Evolutionary conservation across 2,329 filamentous ascomycete species (phyloP), one percentile per base, ranked within the genome.

Genomic region (Huntiella abstrusa): DNA sequence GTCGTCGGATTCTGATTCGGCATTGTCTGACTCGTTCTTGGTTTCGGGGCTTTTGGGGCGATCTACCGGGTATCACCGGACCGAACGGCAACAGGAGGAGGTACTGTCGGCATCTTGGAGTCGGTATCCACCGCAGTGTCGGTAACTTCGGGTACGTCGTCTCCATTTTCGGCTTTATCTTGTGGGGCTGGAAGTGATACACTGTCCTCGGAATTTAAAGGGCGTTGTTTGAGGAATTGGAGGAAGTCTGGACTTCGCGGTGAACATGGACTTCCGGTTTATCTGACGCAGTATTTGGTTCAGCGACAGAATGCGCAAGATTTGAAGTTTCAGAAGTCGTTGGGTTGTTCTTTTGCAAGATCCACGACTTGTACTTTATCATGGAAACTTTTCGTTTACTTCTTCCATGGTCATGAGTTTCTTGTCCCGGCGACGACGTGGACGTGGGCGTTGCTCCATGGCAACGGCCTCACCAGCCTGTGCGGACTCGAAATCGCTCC

Each of bases 371-470:
- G 72, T 98, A 98, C 63, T 96, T 96, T 55, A 77, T 79, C 64
- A 95, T 76, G 0, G 91, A 56, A 98, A 98, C 55, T 92, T 84
- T 54, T 92, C 86, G 59, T 98, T 96, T 52, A 98, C 91, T 63
- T 98, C 91, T 51, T 98, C 91, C 78, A 96, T 95, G 2, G 83
- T 83, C 91, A 98, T 96, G 54, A 98, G 64, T 62, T 95, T 98
- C 76, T 98, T 98, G 63, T 98, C 91, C 50, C 87, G 77, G 53
- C 88, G 75, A 56, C 88, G 75, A 48, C 91, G 76, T 43, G 85
- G 80, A 50, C 85, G 63, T 49, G 85, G 83, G 73, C 96, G 86
- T 48, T 80, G 73, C 49, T 87, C 75, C 53, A 98, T 68, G 52
- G 86, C 86, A 57, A 98, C 92, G 12, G 82, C 83, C 52, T 95